Base-by-base conservation (phyloP, 192 early-diverging fungal genomes). In the Spizellomyces punctatus region DNA sequence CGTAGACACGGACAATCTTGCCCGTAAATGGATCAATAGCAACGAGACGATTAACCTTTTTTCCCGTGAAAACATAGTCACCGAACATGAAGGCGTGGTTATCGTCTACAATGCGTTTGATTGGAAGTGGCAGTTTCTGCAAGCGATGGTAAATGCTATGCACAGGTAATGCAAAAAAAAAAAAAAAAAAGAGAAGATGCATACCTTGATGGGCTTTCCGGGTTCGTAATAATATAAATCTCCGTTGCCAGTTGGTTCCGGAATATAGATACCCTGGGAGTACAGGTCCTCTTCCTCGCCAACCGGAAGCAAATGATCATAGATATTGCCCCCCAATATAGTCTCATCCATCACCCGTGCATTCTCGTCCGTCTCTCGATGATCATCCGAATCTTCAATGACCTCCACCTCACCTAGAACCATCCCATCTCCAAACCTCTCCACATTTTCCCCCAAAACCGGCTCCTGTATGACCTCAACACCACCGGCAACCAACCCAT, bases 21-120 rank as follows among this genome's bases (percentile, higher is more conserved):
- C 93, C 93, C 21, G 83, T 85, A 6, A 74, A 44, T 54, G 92
- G 83, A 76, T 94, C 89, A 7, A 96, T 71, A 6, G 91, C 91
- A 0, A 89, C 74, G 62, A 94, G 81, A 8, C 82, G 78, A 9
- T 91, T 88, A 16, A 78, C 77, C 69, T 93, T 93, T 16, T 75
- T 81, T 6, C 92, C 88, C 8, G 88, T 88, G 68, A 91, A 93
- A 8, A 88, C 78, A 27, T 85, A 79, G 5, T 82, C 83, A 52
- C 81, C 84, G 17, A 74, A 69, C 17, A 79, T 71, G 17, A 83
- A 82, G 55, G 85, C 82, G 6, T 89, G 83, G 41, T 86, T 86
- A 52, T 76, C 77, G 47, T 84, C 81, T 0, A 91, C 90, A 27
- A 95, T 76, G 10, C 89, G 76, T 73, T 92, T 89, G 58, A 95